Conservation (phyloP, 2,329 filamentous ascomycete genomes). For the Lachnellula subtilissima region DNA sequence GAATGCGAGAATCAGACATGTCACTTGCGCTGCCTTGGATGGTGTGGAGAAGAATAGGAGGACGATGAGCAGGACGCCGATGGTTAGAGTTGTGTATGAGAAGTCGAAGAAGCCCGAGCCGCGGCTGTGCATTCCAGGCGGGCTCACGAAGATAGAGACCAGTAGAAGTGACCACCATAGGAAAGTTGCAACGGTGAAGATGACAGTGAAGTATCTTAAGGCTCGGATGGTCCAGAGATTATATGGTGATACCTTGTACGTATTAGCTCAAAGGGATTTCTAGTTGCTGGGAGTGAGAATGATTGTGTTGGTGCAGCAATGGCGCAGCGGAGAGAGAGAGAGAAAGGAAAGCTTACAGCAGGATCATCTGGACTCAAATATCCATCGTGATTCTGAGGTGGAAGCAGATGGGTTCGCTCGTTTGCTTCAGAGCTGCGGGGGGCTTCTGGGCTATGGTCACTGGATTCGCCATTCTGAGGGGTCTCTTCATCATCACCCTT, state of each 20-base stretch:
- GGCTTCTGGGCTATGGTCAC: conserved; percentile 8
- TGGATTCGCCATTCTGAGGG: conserved; percentile 21
- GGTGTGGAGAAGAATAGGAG: conserved; percentile 86
- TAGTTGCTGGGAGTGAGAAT: too few relatives aligned
- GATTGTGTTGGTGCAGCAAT: background rate
- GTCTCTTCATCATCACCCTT: conserved; percentile 38
- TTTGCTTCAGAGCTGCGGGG: conserved; percentile 43
- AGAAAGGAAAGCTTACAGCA: conserved; percentile 51
- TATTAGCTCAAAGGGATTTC: background rate
- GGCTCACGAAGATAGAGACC: conserved; percentile 86
- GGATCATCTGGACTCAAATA: conserved; percentile 77
- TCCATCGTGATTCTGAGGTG: conserved; percentile 29
- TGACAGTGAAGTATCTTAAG: conserved; percentile 69
- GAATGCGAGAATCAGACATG: conserved; percentile 61
- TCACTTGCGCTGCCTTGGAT: conserved; percentile 70
- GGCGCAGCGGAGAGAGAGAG: background rate
- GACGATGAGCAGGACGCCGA: conserved; percentile 69
- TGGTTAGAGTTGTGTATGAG: conserved; percentile 72
- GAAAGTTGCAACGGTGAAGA: conserved; percentile 71
- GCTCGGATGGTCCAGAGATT: conserved; percentile 89
- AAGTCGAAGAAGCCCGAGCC: conserved; percentile 94
- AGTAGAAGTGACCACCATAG: conserved; percentile 91
- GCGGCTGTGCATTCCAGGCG: conserved; percentile 76
- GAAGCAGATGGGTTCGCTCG: conserved; percentile 46
- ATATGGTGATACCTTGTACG: conserved; percentile 66